Conservation (phyloP, 225 moss, liverwort and hornwort genomes). For the Bryum argenteum region DNA sequence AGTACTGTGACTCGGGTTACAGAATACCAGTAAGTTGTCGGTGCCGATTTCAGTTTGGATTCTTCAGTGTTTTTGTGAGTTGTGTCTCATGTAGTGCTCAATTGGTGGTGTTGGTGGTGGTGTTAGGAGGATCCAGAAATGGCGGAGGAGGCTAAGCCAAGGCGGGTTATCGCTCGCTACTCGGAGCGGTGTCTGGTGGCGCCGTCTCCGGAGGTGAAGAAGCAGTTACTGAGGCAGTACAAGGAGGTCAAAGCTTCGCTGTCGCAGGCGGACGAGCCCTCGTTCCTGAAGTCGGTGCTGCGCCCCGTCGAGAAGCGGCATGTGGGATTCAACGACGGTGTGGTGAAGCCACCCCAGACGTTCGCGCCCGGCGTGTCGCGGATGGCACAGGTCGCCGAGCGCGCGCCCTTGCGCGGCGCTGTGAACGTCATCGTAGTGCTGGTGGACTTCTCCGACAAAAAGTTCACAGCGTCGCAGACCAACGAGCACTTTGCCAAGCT, state of each 20-base stretch:
- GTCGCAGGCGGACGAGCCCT: constrained; percentile 9
- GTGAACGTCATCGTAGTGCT: constrained; percentile 49
- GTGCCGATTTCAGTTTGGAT: no score
- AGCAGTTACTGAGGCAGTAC: constrained; percentile 28
- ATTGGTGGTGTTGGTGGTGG: neutral
- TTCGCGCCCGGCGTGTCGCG: constrained; percentile 26
- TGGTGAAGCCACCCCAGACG: constrained; percentile 42
- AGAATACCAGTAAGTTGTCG: no score
- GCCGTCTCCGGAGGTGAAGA: constrained; percentile 33
- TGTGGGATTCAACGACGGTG: constrained; percentile 46
- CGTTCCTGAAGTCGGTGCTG: constrained; percentile 31
- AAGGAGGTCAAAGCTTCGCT: constrained; percentile 19
- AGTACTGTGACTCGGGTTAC: no score
- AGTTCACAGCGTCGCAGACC: constrained; percentile 40
- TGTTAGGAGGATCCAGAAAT: constrained; percentile 16
- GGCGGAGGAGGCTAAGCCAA: neutral
- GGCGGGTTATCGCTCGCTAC: constrained; percentile 17
- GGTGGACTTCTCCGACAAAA: constrained; percentile 51
- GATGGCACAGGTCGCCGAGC: constrained; percentile 3
- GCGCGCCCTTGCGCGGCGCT: constrained; percentile 32
- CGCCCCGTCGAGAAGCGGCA: constrained; percentile 44
- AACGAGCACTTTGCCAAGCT: constrained; percentile 37
- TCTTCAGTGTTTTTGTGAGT: no score
- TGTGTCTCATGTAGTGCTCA: no score
- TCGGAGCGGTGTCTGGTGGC: constrained; percentile 46